A percentile compares a stretch with the other conserved stretches of the same genome.
Evolutionary conservation across 2,329 filamentous ascomycete species (phyloP).

Genomic region (Sporothrix phasma): DNA sequence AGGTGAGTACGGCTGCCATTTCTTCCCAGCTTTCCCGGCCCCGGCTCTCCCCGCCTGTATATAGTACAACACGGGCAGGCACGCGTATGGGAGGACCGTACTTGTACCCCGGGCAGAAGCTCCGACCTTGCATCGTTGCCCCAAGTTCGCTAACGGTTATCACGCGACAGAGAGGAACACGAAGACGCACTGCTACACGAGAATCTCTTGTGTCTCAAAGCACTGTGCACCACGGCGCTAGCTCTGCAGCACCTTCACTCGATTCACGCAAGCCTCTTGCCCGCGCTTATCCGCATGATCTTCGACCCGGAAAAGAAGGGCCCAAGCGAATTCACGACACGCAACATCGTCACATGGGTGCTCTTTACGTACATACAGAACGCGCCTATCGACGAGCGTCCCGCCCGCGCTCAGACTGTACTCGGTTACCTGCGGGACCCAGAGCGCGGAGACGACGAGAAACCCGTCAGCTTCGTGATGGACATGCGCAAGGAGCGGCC

Average conservation of each 20-base stretch:
- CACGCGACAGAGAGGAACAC: slow-evolving; percentile 66
- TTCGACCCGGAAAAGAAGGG: slow-evolving; percentile 98
- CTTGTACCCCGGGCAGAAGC: background rate
- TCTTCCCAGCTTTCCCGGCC: background rate
- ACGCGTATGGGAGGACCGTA: background rate
- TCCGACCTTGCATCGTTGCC: background rate
- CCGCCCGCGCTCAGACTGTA: slow-evolving; percentile 60
- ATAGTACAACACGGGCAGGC: background rate
- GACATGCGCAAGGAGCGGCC: slow-evolving; percentile 81
- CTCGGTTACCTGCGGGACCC: slow-evolving; percentile 74
- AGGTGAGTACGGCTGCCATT: slow-evolving; percentile 46
- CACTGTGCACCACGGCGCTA: slow-evolving; percentile 80
- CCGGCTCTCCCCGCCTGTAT: background rate
- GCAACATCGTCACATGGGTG: slow-evolving; percentile 79
- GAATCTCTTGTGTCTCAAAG: slow-evolving; percentile 85
- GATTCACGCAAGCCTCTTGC: slow-evolving; percentile 74
- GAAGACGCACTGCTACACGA: slow-evolving; percentile 91
- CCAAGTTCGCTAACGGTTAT: background rate
- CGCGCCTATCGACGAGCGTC: slow-evolving; percentile 50
- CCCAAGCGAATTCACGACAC: slow-evolving; percentile 89
- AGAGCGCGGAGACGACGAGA: slow-evolving; percentile 60
- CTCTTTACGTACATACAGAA: slow-evolving; percentile 80
- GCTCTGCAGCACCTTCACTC: slow-evolving; percentile 72
- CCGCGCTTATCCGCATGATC: slow-evolving; percentile 74
- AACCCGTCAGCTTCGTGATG: slow-evolving; percentile 74